phyloP scores from a whole-genome alignment of 108 stramenopile genomes.

The Pseudonitzschia multistriata region DNA sequence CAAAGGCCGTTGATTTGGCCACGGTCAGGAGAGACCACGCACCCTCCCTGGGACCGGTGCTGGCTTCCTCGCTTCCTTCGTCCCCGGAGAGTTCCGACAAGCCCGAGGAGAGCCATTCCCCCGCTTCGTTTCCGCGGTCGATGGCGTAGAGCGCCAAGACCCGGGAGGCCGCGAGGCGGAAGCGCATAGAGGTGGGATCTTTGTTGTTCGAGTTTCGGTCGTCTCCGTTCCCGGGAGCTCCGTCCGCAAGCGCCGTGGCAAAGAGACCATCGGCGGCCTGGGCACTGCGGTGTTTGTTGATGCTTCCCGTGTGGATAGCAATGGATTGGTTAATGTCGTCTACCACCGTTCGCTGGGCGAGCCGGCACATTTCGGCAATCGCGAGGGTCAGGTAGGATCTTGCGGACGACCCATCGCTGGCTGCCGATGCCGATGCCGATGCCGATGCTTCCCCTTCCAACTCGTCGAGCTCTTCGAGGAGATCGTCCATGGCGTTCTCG shows the following conservation, averaged over 20 bases:
- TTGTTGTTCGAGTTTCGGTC: conserved; percentile 27
- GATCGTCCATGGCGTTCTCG: conserved; percentile 10
- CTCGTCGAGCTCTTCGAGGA: neutral
- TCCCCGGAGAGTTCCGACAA: conserved; percentile 24
- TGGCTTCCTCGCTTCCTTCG: conserved; percentile 42
- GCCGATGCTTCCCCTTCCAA: neutral
- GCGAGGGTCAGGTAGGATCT: conserved; percentile 47
- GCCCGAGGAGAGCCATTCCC: conserved; percentile 30
- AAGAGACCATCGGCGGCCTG: conserved; percentile 19
- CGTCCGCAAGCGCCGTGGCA: neutral
- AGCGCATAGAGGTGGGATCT: conserved; percentile 50
- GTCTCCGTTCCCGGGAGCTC: conserved; percentile 26
- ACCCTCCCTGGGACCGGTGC: conserved; percentile 47
- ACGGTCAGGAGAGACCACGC: conserved; percentile 53
- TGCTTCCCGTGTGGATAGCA: conserved; percentile 46
- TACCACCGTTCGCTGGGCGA: conserved; percentile 64
- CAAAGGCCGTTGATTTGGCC: conserved; percentile 54
- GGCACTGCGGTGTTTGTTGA: conserved; percentile 23
- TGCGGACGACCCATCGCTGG: neutral
- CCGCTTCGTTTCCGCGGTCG: conserved; percentile 61
- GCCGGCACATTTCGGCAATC: conserved; percentile 76
- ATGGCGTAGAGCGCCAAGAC: conserved; percentile 61
- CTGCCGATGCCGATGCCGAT: too few species aligned
- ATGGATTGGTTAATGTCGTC: conserved; percentile 78
- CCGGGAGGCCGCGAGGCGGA: conserved; percentile 71